phyloP scores from a whole-genome alignment of 2,329 filamentous ascomycete genomes.

The Cercospora sesami region DNA sequence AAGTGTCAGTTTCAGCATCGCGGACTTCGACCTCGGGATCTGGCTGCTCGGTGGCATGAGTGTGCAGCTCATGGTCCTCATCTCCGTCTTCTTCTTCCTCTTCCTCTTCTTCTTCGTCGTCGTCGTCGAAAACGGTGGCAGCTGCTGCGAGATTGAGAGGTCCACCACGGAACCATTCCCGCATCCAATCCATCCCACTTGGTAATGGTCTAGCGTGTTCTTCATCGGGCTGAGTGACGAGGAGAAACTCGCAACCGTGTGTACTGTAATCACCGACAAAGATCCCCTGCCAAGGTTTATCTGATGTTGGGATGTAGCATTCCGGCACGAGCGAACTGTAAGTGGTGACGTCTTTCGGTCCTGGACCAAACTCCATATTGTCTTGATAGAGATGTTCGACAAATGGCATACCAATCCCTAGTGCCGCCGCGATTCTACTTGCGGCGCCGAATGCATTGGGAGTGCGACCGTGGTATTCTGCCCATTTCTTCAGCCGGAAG shows the following conservation, averaged over 20 bases:
- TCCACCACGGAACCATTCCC: constrained; percentile 35
- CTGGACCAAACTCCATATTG: constrained; percentile 42
- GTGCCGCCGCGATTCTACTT: constrained; percentile 25
- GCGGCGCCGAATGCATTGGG: constrained; percentile 32
- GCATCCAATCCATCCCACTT: constrained; percentile 37
- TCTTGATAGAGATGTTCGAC: constrained; percentile 27
- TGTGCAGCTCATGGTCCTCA: neutral
- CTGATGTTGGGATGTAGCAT: constrained; percentile 75
- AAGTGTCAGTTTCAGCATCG: neutral
- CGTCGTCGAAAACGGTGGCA: constrained; percentile 3
- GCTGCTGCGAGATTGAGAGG: constrained; percentile 14
- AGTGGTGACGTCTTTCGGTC: constrained; percentile 55
- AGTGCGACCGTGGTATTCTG: constrained; percentile 57
- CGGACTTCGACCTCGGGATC: neutral
- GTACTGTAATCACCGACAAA: constrained; percentile 89
- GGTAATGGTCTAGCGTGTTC: constrained; percentile 43
- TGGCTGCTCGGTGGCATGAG: neutral
- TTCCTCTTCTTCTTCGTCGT: neutral
- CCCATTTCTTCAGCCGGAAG: constrained; percentile 76
- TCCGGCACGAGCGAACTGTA: constrained; percentile 72
- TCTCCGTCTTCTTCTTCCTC: neutral
- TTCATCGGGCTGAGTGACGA: constrained; percentile 72
- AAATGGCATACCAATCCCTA: constrained; percentile 36
- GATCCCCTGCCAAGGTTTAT: constrained; percentile 84
- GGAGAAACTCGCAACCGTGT: constrained; percentile 85